Base-by-base conservation (phyloP, 1,284 basidiomycete genomes). In the Volvariella volvacea region DNA sequence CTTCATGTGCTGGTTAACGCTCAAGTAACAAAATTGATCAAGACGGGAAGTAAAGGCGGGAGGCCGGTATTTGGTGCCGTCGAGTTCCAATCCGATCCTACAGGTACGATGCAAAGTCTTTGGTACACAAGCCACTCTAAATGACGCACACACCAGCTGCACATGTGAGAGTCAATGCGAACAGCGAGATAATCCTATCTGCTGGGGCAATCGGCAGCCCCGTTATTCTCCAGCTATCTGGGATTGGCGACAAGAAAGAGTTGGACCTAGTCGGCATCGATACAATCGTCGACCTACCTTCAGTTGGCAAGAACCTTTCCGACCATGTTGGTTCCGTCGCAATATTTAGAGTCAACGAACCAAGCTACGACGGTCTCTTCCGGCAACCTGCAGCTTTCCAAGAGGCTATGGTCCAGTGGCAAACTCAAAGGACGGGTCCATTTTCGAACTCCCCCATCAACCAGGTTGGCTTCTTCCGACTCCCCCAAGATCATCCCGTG, bases 291-390 rank as follows among this genome's bases (percentile, higher is more conserved):
- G 46, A 63, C 50, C 48, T 63, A 2, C 64, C 65, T 4, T 56
- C 60, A 43, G 70, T 73, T 22, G 73, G 74, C 12, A 60, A 68
- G 52, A 74, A 75, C 50, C 54, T 76, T 17, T 54, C 56, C 20
- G 69, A 69, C 45, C 69, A 72, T 12, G 6, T 28, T 12, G 25
- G 25, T 28, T 6, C 12, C 6, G 6, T 28, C 6, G 12, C 25
- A 6, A 6, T 6, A 6, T 28, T 6, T 12, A 28, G 12, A 12
- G 25, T 28, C 25, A 28, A 28, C 6, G 33, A 25, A 10, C 10
- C n/a, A 21, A 43, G 22, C 22, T 39, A 39, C 19, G 25, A 43
- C 9, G 34, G 31, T 19, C 45, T 44, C 15, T 40, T 36, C 34
- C 6, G 34, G 8, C 6, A 36, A 7, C 34, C 34, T 7, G 34